These are phyloP conservation scores for Goffeauzyma gilvescens DNA, from an alignment of 768 basidiomycete genomes.

Conservation along the genomic window DNA sequence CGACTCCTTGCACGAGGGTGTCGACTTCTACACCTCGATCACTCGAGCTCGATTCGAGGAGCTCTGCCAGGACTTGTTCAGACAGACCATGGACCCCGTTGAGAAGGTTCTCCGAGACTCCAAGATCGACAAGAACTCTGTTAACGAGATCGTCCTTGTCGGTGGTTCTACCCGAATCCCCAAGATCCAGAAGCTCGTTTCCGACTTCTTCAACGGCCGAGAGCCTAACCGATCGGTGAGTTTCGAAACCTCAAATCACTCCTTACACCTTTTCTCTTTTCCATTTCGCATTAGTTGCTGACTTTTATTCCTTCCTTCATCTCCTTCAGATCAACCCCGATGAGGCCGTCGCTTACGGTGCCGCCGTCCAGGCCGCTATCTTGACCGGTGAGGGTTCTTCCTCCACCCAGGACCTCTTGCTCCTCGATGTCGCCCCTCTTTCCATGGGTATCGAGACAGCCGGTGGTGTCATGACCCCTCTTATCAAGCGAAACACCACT, in stretches of 20 bases:
- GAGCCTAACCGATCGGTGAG: conserved; percentile 61
- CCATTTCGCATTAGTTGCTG: background rate
- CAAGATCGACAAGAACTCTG: conserved; percentile 88
- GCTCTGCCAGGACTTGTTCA: conserved; percentile 34
- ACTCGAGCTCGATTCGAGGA: conserved; percentile 72
- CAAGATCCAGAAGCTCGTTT: conserved; percentile 94
- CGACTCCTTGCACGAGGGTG: conserved; percentile 90
- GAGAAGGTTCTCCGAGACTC: conserved; percentile 96
- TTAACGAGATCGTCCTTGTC: conserved; percentile 50
- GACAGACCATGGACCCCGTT: conserved; percentile 43
- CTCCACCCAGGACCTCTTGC: conserved; percentile 70
- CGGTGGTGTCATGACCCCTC: conserved; percentile 91
- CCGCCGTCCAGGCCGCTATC: conserved; percentile 95
- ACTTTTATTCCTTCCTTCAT: background rate
- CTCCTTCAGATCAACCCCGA: conserved; percentile 97
- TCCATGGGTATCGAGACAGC: conserved; percentile 99
- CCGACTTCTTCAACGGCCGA: conserved; percentile 90
- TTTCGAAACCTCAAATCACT: background rate
- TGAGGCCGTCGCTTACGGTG: conserved; percentile 97
- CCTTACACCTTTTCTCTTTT: background rate
- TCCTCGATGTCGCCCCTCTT: conserved; percentile 90
- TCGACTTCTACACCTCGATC: conserved; percentile 95
- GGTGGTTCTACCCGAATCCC: conserved; percentile 85
- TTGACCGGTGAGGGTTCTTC: conserved; percentile 91
- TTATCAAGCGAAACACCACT: conserved; percentile 93